Evolutionary conservation across 768 basidiomycete species (phyloP).

Genomic region (Plicaturopsis crispa): DNA sequence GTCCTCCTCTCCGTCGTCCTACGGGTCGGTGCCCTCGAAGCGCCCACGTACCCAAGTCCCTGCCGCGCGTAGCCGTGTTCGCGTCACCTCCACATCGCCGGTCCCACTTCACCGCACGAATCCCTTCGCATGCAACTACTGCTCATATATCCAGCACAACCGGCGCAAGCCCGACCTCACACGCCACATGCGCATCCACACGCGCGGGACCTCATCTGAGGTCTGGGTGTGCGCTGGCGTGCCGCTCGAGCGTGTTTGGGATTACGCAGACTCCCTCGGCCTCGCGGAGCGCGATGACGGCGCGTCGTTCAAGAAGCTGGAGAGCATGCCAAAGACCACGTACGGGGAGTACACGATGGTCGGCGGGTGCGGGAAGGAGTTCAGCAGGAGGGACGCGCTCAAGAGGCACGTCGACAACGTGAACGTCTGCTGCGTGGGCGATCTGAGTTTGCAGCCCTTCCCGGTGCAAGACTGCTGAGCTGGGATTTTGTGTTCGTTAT

Average conservation of each 20-base stretch:
- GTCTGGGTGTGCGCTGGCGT: slow-evolving; percentile 32
- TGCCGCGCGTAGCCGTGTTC: slow-evolving; percentile 8
- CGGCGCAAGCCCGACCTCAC: slow-evolving; percentile 30
- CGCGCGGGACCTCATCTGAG: slow-evolving; percentile 24
- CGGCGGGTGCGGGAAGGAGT: slow-evolving; percentile 29
- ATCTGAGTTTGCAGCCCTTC: slow-evolving; percentile 10
- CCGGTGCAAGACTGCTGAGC: background rate
- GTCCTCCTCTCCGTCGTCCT: slow-evolving; percentile 2
- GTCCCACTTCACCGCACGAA: slow-evolving; percentile 13
- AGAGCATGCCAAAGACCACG: background rate
- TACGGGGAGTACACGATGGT: slow-evolving; percentile 23
- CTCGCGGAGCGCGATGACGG: too few species aligned
- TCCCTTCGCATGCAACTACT: slow-evolving; percentile 28
- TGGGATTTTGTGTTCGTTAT: background rate
- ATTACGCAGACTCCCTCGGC: too few species aligned
- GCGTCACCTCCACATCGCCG: slow-evolving; percentile 7
- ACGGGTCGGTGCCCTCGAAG: slow-evolving; percentile 16
- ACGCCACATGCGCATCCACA: slow-evolving; percentile 30
- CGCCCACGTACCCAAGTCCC: slow-evolving; percentile 16
- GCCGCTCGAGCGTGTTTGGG: slow-evolving; percentile 18
- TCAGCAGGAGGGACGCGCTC: slow-evolving; percentile 30
- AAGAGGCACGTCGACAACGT: slow-evolving; percentile 31
- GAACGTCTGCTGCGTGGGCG: slow-evolving; percentile 23
- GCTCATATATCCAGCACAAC: slow-evolving; percentile 28
- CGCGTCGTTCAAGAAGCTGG: background rate